Conservation (phyloP, 768 basidiomycete genomes). For the Boletus reticuloceps region DNA sequence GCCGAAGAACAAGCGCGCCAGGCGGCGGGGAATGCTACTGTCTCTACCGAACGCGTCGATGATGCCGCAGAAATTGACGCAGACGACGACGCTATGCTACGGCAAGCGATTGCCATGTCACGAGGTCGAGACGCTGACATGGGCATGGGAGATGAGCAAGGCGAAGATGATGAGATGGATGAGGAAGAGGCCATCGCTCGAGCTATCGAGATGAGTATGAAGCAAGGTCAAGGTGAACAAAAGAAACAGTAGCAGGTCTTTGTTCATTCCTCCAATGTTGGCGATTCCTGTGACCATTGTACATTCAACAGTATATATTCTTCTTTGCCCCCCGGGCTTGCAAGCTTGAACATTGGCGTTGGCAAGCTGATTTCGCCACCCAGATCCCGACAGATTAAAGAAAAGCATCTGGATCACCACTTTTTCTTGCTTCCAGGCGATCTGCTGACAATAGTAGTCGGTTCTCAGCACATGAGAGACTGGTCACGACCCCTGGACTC, state of each 20-base stretch:
- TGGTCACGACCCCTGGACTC: too few species aligned
- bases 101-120: constrained; percentile 76
- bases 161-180: constrained; percentile 66
- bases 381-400: too few species aligned
- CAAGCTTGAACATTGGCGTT: background rate
- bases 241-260: constrained; percentile 27
- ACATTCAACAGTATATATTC: constrained; percentile 1
- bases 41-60: constrained; percentile 21
- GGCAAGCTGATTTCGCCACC: background rate
- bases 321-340: background rate
- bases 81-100: constrained; percentile 77
- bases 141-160: constrained; percentile 42
- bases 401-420: too few species aligned
- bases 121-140: constrained; percentile 49
- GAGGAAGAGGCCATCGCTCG: constrained; percentile 89
- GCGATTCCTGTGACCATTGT: background rate
- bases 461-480: background rate
- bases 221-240: constrained; percentile 50
- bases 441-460: background rate
- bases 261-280: background rate
- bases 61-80: constrained; percentile 50
- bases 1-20: constrained; percentile 40
- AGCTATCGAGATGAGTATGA: constrained; percentile 95
- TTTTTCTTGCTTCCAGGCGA: too few species aligned
- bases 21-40: constrained; percentile 20